These are phyloP conservation scores for Pythium apleroticum DNA, from an alignment of 352 stramenopile genomes.

Conservation along the genomic window DNA sequence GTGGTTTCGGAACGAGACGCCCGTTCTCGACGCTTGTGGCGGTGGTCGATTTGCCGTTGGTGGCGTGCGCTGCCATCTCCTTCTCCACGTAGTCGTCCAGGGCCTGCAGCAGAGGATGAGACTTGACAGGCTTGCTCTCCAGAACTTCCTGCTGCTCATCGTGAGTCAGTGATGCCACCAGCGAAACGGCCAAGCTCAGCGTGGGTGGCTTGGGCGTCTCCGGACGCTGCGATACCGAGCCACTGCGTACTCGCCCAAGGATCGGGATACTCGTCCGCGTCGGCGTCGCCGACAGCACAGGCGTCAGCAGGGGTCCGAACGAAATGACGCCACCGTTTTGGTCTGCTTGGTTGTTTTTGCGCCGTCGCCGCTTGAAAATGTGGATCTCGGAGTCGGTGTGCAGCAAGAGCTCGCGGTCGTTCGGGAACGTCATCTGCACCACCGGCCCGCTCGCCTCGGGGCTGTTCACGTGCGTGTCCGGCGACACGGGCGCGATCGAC, in stretches of 20 bases:
- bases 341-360: slow-evolving; percentile 20
- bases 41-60: neutral
- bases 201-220: slow-evolving; percentile 31
- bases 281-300: neutral
- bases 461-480: slow-evolving; percentile 72
- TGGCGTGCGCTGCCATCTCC: slow-evolving; percentile 27
- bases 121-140: slow-evolving; percentile 59
- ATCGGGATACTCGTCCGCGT: slow-evolving; percentile 4
- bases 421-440: slow-evolving; percentile 60
- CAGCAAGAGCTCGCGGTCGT: slow-evolving; percentile 38
- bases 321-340: neutral
- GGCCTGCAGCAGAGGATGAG: slow-evolving; percentile 59
- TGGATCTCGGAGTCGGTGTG: slow-evolving; percentile 48
- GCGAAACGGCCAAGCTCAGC: slow-evolving; percentile 61
- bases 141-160: slow-evolving; percentile 69
- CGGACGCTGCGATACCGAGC: slow-evolving; percentile 3
- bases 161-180: slow-evolving; percentile 71
- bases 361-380: slow-evolving; percentile 60
- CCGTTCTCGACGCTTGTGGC: neutral
- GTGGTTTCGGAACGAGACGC: slow-evolving; percentile 12
- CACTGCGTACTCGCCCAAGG: slow-evolving; percentile 2
- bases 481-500: slow-evolving; percentile 54
- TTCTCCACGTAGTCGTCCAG: slow-evolving; percentile 66
- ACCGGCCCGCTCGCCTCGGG: slow-evolving; percentile 44
- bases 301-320: slow-evolving; percentile 3